Evolutionary conservation across 257 asterid species (phyloP).

Genomic region (Nicotiana tabacum): DNA sequence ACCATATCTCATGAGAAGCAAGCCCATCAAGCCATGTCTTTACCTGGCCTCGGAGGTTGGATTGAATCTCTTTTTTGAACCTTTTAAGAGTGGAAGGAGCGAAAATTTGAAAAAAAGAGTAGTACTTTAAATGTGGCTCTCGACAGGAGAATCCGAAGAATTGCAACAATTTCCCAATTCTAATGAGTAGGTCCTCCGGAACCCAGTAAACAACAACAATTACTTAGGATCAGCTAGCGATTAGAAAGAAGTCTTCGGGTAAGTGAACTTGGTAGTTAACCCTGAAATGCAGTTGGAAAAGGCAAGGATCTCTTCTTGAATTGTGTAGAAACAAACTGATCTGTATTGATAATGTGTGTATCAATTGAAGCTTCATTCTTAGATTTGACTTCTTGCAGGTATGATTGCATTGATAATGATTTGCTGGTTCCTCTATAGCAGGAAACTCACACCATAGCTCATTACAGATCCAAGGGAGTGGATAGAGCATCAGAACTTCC

Average conservation of each 20-base stretch:
- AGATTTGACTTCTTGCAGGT: conserved; percentile 32
- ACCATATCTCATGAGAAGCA: no score
- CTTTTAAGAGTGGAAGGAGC: no score
- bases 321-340: not conserved
- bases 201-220: no score
- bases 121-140: no score
- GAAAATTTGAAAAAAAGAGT: no score
- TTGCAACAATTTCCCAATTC: no score
- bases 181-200: no score
- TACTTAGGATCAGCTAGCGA: no score
- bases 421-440: conserved; percentile 33
- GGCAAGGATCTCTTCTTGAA: not conserved
- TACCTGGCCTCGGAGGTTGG: no score
- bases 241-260: not conserved
- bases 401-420: conserved; percentile 49
- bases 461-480: conserved; percentile 38
- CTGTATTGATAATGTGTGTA: not conserved
- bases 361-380: conserved; percentile 2
- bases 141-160: no score
- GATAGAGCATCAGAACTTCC: conserved; percentile 44
- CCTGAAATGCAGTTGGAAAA: not conserved
- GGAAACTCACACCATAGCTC: conserved; percentile 37
- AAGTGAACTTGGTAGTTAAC: not conserved
- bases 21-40: no score
- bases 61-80: no score